These are phyloP conservation scores for Helotiales sp. DNA, from an alignment of 2,329 filamentous ascomycete species.

Conservation along the genomic window DNA sequence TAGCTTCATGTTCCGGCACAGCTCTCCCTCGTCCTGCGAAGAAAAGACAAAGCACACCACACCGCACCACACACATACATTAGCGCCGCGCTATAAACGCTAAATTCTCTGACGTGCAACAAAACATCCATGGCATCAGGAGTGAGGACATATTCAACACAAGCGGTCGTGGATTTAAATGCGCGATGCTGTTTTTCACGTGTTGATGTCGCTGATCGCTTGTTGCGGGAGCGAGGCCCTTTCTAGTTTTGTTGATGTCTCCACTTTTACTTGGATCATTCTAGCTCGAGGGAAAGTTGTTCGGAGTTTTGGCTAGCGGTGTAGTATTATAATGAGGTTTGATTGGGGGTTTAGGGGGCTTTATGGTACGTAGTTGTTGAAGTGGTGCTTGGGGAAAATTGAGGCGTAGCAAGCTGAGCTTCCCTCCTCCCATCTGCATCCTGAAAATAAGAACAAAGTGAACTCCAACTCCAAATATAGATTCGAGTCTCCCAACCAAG, in stretches of 20 bases:
- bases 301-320: too few relatives aligned
- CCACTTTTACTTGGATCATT: too few relatives aligned
- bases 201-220: neutral
- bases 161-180: neutral
- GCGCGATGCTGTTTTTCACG: neutral
- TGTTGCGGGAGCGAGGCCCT: too few relatives aligned
- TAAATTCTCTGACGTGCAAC: slow-evolving; percentile 19
- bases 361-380: neutral
- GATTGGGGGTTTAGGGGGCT: too few relatives aligned
- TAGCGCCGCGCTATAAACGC: slow-evolving; percentile 18
- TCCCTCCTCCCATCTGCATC: neutral
- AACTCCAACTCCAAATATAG: neutral
- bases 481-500: neutral
- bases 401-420: neutral
- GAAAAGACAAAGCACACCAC: too few relatives aligned
- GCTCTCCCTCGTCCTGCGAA: too few relatives aligned
- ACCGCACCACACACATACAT: neutral
- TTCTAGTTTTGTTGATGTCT: too few relatives aligned
- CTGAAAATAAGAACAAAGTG: neutral
- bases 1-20: too few relatives aligned
- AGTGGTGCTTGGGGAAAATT: neutral
- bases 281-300: too few relatives aligned
- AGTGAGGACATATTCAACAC: neutral
- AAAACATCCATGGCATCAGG: slow-evolving; percentile 5
- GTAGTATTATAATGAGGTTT: too few relatives aligned